A percentile compares a stretch with the other conserved stretches of the same genome.
Evolutionary conservation across 2,329 filamentous ascomycete species (phyloP).

Genomic region (Stagonosporopsis cucurbitacearum): DNA sequence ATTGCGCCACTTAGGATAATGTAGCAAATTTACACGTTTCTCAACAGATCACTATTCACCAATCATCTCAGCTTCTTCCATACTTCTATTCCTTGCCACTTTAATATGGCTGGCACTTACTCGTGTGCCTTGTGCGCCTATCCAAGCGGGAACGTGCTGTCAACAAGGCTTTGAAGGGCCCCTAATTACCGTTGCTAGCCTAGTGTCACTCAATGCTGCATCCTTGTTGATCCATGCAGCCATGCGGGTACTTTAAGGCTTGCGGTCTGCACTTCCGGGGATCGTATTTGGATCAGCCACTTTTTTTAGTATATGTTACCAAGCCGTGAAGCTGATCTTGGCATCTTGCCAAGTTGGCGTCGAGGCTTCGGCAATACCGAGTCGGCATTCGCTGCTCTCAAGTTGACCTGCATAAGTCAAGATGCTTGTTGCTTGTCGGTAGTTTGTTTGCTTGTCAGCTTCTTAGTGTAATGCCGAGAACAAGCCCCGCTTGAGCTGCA

Average conservation of each 20-base stretch:
- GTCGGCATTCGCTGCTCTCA: not conserved
- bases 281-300: not conserved
- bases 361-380: not conserved
- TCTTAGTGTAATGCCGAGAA: not conserved
- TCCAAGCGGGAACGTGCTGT: no score
- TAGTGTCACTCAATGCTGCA: not conserved
- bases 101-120: no score
- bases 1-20: no score
- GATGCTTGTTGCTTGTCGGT: not conserved
- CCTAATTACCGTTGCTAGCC: not conserved
- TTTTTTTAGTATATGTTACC: not conserved
- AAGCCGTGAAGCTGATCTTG: not conserved
- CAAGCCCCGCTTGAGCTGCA: not conserved
- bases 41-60: no score
- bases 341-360: not conserved
- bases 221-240: not conserved
- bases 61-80: no score
- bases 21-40: no score
- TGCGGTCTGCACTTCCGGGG: not conserved
- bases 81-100: no score
- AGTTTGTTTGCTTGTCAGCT: not conserved
- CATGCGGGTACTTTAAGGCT: not conserved
- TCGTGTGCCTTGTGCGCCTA: no score
- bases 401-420: not conserved
- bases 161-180: not conserved